These are phyloP conservation scores for Jamesozyma jinghongensis DNA, from an alignment of 805 yeast species.

Conservation along the genomic window DNA sequence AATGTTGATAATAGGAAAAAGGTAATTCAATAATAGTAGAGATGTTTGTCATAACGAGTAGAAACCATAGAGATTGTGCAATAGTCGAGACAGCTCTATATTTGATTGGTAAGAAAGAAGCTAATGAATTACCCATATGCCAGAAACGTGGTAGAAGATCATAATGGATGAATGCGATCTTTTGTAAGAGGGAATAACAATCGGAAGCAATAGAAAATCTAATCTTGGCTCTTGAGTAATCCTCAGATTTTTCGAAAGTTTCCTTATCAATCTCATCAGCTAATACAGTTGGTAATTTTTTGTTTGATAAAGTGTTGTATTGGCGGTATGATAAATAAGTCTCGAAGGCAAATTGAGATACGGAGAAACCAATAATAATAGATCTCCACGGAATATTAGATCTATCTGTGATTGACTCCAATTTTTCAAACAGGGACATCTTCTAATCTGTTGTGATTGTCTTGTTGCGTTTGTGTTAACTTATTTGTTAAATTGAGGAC, in stretches of 20 bases:
- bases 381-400: conserved; percentile 75
- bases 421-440: conserved; percentile 10
- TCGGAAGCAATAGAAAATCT: conserved; percentile 53
- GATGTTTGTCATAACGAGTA: conserved; percentile 41
- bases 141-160: conserved; percentile 61
- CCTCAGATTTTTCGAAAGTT: conserved; percentile 67
- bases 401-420: conserved; percentile 47
- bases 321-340: conserved; percentile 70
- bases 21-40: conserved; percentile 57
- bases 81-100: conserved; percentile 44
- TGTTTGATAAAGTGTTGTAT: conserved; percentile 47
- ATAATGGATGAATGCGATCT: conserved; percentile 46
- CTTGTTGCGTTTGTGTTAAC: background rate
- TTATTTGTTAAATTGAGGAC: too few species aligned
- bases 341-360: conserved; percentile 69
- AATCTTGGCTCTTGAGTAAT: conserved; percentile 72
- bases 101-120: conserved; percentile 23
- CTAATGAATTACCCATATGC: conserved; percentile 37
- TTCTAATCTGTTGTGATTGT: too few species aligned
- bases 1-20: conserved; percentile 61
- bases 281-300: conserved; percentile 59
- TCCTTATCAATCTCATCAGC: conserved; percentile 59
- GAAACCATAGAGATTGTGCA: conserved; percentile 62
- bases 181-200: conserved; percentile 44
- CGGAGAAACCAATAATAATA: conserved; percentile 62